Percentiles rank a stretch among this genome's conserved stretches.
These are phyloP conservation scores for Stropharia rugosoannulata DNA, from an alignment of 768 basidiomycete species.

Conservation along the genomic window DNA sequence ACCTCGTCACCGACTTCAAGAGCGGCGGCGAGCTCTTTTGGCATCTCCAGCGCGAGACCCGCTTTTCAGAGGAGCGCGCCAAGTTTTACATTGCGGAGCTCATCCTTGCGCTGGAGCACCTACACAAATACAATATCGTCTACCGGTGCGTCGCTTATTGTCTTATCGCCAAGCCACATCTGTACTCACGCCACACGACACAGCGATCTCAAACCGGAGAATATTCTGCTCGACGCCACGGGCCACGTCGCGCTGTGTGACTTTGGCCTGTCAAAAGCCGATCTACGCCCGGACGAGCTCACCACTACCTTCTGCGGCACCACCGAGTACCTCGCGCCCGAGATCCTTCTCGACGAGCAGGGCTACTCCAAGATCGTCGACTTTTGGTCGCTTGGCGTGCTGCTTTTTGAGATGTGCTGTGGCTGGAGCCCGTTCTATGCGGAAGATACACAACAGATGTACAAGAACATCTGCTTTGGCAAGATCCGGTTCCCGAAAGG, in stretches of 20 bases:
- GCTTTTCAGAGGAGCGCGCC: slow-evolving; percentile 91
- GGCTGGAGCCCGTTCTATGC: slow-evolving; percentile 99
- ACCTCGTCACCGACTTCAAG: slow-evolving; percentile 98
- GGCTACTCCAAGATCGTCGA: slow-evolving; percentile 99
- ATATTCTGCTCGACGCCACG: slow-evolving; percentile 96
- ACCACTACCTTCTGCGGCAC: slow-evolving; percentile 99
- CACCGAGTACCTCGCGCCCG: slow-evolving; percentile 97
- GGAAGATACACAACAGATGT: slow-evolving; percentile 99
- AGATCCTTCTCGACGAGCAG: slow-evolving; percentile 97
- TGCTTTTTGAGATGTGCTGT: slow-evolving; percentile 99
- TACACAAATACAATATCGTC: slow-evolving; percentile 98
- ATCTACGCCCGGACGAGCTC: slow-evolving; percentile 88
- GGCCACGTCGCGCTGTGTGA: slow-evolving; percentile 98
- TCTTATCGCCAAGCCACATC: slow-evolving; percentile 3
- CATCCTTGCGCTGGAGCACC: slow-evolving; percentile 90
- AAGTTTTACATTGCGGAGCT: slow-evolving; percentile 97
- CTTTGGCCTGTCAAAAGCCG: slow-evolving; percentile 96
- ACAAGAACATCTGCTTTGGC: slow-evolving; percentile 98
- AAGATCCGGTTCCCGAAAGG: slow-evolving; percentile 98
- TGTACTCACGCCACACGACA: background rate
- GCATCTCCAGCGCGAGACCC: slow-evolving; percentile 95
- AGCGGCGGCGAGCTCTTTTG: slow-evolving; percentile 98
- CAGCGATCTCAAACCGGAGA: slow-evolving; percentile 97
- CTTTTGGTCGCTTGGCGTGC: slow-evolving; percentile 95
- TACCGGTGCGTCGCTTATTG: slow-evolving; percentile 58